phyloP scores from a whole-genome alignment of 305 asterid genomes.

The Fraxinus sp. region DNA sequence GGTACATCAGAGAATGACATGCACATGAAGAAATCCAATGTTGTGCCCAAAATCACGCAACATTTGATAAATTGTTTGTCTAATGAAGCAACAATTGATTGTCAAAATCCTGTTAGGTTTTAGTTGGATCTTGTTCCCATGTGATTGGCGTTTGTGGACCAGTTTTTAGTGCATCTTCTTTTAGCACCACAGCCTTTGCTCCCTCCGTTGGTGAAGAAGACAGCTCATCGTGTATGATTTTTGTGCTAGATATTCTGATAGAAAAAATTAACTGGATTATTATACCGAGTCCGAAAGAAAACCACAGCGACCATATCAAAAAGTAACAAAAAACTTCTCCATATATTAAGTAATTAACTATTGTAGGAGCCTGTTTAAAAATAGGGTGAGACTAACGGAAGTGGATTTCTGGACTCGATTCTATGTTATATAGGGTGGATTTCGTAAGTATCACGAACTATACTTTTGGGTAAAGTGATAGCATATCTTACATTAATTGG shows the following conservation, averaged over 20 bases:
- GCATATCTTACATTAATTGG: not conserved
- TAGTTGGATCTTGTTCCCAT: not conserved
- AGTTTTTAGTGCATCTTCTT: not conserved
- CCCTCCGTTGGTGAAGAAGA: slow-evolving; percentile 23
- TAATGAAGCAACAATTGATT: not conserved
- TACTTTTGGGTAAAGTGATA: not conserved
- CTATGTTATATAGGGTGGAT: not conserved
- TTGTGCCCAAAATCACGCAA: not conserved
- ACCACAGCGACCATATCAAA: not conserved
- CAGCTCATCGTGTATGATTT: slow-evolving; percentile 4
- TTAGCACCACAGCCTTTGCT: slow-evolving; percentile 30
- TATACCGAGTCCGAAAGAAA: not conserved
- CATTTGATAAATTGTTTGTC: slow-evolving; percentile 6
- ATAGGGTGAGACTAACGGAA: no score
- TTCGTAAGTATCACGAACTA: not conserved
- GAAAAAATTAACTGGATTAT: not conserved
- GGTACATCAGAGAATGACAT: not conserved
- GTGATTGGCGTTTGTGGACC: slow-evolving; percentile 5
- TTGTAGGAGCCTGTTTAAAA: not conserved
- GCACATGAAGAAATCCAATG: not conserved
- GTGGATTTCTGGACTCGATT: not conserved
- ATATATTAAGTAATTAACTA: not conserved
- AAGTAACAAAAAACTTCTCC: not conserved
- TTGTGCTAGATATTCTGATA: not conserved
- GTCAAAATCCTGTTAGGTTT: slow-evolving; percentile 1